phyloP scores from a whole-genome alignment of 345 rosid genomes.

The Sonneratia caseolaris region DNA sequence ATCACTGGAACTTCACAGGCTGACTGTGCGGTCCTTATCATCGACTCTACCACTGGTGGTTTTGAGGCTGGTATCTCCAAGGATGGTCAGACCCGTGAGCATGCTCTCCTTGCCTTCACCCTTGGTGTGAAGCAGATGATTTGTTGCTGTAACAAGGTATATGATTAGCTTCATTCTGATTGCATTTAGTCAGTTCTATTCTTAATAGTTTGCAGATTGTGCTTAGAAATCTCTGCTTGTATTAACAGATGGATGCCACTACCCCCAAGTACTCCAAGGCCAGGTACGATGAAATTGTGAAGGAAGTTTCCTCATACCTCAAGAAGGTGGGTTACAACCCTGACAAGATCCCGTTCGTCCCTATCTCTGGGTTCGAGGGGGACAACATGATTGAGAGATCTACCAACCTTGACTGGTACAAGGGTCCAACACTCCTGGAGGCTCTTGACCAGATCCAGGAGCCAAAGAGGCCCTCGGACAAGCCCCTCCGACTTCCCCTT shows the following conservation, averaged over 20 bases:
- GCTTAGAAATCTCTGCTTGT: not conserved
- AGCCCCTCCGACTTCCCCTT: constrained; percentile 6
- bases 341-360: not conserved
- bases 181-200: not conserved
- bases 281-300: constrained; percentile 3
- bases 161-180: not conserved
- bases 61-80: constrained; percentile 3
- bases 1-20: not conserved
- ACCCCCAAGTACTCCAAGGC: constrained; percentile 3
- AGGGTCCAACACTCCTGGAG: constrained; percentile 5
- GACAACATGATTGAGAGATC: constrained; percentile 5
- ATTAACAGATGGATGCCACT: not conserved
- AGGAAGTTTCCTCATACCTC: not conserved
- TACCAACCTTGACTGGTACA: constrained; percentile 6
- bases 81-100: constrained; percentile 3
- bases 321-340: constrained; percentile 3
- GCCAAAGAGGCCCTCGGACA: constrained; percentile 5
- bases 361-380: not conserved
- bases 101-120: not conserved
- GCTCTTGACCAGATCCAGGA: constrained; percentile 5
- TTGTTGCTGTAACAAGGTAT: not conserved
- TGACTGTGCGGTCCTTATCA: not conserved
- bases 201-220: not conserved
- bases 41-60: constrained; percentile 1
- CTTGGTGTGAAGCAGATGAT: constrained; percentile 4